Conservation (phyloP, 129 eudicot genomes). For the sunflower (Helianthus annuus) region DNA sequence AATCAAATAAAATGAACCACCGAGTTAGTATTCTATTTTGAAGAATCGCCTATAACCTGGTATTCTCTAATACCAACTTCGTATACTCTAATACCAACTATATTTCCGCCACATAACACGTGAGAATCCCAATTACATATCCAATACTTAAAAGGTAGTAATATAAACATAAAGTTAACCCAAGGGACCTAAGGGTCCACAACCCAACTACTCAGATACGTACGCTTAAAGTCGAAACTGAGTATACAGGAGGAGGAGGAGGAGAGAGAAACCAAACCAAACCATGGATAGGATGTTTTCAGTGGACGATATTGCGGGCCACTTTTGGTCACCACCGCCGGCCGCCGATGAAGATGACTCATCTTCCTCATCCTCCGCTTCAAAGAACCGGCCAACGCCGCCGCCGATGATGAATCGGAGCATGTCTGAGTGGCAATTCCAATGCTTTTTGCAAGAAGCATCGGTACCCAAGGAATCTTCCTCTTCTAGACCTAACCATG, state of each 20-base stretch:
- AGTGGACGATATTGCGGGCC: slow-evolving; percentile 95
- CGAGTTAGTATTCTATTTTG: too few relatives aligned
- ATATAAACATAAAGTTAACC: neutral
- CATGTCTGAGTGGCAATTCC: slow-evolving; percentile 92
- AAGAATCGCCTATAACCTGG: too few relatives aligned
- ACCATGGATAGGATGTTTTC: slow-evolving; percentile 96
- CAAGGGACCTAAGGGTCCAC: slow-evolving; percentile 15
- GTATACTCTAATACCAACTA: too few relatives aligned
- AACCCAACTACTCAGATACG: slow-evolving; percentile 31
- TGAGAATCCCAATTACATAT: neutral
- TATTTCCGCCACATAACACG: too few relatives aligned
- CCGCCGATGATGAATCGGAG: slow-evolving; percentile 73
- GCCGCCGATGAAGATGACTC: slow-evolving; percentile 36
- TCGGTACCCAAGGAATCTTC: slow-evolving; percentile 42
- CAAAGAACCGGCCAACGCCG: slow-evolving; percentile 35
- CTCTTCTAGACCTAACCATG: slow-evolving; percentile 37
- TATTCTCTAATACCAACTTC: too few relatives aligned
- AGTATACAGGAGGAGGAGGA: slow-evolving; percentile 16
- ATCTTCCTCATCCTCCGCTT: slow-evolving; percentile 29
- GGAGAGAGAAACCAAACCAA: neutral
- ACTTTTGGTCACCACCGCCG: slow-evolving; percentile 81
- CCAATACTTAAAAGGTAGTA: neutral
- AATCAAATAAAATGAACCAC: too few relatives aligned
- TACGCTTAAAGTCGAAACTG: slow-evolving; percentile 32
- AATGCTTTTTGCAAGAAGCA: slow-evolving; percentile 76